phyloP scores from a whole-genome alignment of 2,329 filamentous ascomycete species.

The Stachybotrys chartarum region DNA sequence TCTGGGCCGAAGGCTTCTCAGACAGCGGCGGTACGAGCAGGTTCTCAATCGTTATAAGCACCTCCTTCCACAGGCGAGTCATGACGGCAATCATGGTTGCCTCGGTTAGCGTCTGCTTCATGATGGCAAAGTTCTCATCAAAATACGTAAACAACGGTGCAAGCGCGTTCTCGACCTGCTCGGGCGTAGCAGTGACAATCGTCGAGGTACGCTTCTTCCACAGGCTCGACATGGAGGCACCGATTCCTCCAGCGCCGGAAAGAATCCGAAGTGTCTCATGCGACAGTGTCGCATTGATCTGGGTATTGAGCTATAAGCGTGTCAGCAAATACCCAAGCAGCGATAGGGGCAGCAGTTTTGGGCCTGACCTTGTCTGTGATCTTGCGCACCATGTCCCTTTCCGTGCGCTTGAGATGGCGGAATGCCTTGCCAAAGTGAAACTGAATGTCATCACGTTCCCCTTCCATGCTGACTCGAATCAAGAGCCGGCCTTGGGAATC shows the following conservation, averaged over 20 bases:
- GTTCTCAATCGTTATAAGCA: constrained; percentile 82
- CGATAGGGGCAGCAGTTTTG: not conserved
- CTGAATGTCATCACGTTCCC: constrained; percentile 94
- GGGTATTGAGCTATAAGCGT: constrained; percentile 65
- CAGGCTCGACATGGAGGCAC: constrained; percentile 66
- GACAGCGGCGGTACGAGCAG: constrained; percentile 89
- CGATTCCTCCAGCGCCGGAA: constrained; percentile 60
- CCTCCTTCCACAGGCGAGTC: constrained; percentile 97
- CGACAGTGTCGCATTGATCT: constrained; percentile 86
- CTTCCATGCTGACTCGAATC: constrained; percentile 95
- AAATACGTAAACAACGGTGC: constrained; percentile 89
- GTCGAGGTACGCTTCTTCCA: constrained; percentile 55
- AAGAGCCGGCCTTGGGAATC: constrained; percentile 90
- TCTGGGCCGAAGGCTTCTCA: constrained; percentile 85
- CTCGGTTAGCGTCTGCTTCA: constrained; percentile 93
- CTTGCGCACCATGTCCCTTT: constrained; percentile 95
- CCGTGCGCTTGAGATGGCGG: constrained; percentile 86
- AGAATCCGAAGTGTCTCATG: constrained; percentile 70
- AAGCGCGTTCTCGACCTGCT: constrained; percentile 73
- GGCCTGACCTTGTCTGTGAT: constrained; percentile 85
- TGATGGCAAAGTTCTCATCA: constrained; percentile 97
- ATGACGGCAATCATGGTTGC: constrained; percentile 98
- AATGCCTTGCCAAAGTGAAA: constrained; percentile 99
- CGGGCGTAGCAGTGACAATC: constrained; percentile 53
- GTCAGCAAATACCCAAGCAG: constrained; percentile 5